These are phyloP conservation scores for Stereocaulon alpinum DNA, from an alignment of 495 filamentous ascomycete species.

Conservation along the genomic window DNA sequence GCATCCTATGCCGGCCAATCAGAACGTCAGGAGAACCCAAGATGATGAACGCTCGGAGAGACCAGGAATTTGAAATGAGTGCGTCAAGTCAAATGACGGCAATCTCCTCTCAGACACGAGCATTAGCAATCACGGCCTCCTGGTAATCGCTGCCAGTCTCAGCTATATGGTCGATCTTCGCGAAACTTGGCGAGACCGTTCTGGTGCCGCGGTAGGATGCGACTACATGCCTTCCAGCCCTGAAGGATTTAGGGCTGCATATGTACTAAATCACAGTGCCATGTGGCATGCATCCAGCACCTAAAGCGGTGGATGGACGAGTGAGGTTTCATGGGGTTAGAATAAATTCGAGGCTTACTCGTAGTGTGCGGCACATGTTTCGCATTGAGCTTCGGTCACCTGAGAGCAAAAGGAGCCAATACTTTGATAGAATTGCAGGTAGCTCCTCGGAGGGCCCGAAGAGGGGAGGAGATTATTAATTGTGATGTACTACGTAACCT, in stretches of 20 bases:
- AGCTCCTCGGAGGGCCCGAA: neutral
- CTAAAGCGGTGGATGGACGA: no score
- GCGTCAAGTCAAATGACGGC: neutral
- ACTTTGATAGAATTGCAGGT: neutral
- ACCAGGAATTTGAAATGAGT: neutral
- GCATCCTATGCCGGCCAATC: neutral
- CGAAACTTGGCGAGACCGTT: neutral
- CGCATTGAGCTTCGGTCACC: neutral
- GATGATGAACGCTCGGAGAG: neutral
- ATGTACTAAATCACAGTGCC: neutral
- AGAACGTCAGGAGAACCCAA: neutral
- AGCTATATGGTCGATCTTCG: neutral
- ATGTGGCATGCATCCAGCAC: no score
- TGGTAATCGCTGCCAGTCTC: neutral
- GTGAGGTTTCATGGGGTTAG: neutral
- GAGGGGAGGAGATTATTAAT: no score
- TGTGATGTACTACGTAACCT: neutral
- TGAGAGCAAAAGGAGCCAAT: neutral
- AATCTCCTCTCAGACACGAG: neutral
- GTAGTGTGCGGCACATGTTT: neutral
- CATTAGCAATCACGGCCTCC: neutral
- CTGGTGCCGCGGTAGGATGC: neutral
- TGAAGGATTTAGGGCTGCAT: constrained; percentile 6
- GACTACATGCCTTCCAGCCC: neutral
- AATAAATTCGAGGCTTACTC: neutral